Percentiles rank a stretch among this genome's conserved stretches.
These are phyloP conservation scores for Coccomyxa sp. DNA, from an alignment of 139 green algal species.

Conservation along the genomic window DNA sequence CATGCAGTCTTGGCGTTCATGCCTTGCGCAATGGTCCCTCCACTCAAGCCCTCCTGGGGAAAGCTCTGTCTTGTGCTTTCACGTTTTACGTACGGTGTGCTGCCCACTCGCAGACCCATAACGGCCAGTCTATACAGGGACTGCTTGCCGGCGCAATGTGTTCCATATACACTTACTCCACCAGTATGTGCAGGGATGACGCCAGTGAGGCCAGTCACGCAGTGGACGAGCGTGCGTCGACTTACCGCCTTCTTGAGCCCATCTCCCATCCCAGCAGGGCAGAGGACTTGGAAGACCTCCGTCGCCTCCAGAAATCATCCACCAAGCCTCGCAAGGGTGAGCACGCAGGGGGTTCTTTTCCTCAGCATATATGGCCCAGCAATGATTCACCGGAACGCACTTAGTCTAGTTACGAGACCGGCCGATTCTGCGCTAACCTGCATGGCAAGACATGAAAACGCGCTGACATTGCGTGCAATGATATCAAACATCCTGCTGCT, in stretches of 20 bases:
- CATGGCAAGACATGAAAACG: not conserved
- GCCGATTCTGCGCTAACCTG: not conserved
- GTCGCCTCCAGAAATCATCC: conserved; percentile 24
- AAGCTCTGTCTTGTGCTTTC: no score
- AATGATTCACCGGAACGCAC: not conserved
- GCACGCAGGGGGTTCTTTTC: not conserved
- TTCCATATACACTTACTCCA: not conserved
- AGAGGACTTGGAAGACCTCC: conserved; percentile 22
- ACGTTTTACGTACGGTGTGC: no score
- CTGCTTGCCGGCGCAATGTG: no score
- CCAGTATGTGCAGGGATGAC: not conserved
- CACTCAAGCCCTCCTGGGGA: no score
- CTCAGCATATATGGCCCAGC: not conserved
- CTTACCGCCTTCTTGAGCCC: conserved; percentile 18
- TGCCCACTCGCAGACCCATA: no score
- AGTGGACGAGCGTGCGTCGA: conserved; percentile 1
- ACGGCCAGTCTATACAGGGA: no score
- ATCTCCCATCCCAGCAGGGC: conserved; percentile 11
- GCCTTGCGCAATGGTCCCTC: no score
- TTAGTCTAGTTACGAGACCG: not conserved
- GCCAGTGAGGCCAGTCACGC: not conserved
- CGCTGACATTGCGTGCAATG: not conserved
- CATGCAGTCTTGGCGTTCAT: no score
- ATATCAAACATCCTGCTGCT: not conserved
- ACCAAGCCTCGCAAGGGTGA: conserved; percentile 24